Conservation (phyloP, 345 rosid genomes). For the Sisymbrium irio region DNA sequence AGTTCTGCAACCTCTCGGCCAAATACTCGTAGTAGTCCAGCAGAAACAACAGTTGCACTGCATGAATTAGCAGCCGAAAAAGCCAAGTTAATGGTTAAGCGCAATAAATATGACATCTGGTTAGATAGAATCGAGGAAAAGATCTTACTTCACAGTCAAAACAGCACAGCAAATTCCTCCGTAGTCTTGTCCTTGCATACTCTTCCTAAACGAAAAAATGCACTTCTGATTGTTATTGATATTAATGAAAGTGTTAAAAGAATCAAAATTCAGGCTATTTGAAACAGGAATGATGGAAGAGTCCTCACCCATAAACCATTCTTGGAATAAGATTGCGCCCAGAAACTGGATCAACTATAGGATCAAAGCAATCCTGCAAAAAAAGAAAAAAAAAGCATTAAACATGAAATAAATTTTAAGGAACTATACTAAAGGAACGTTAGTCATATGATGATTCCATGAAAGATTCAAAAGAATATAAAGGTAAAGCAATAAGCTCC, state of each 20-base stretch:
- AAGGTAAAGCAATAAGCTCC: neutral
- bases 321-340: constrained; percentile 85
- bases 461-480: constrained; percentile 11
- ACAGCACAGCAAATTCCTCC: constrained; percentile 92
- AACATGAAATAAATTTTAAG: neutral
- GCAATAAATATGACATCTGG: neutral
- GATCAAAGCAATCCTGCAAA: constrained; percentile 80
- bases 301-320: constrained; percentile 88
- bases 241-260: neutral
- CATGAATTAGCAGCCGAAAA: constrained; percentile 16
- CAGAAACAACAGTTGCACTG: constrained; percentile 79
- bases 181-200: constrained; percentile 72
- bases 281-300: constrained; percentile 9
- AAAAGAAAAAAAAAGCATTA: neutral
- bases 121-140: neutral
- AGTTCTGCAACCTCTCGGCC: constrained; percentile 91
- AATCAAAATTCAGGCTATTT: constrained; percentile 6
- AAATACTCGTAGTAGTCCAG: constrained; percentile 76
- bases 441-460: neutral
- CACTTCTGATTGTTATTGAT: neutral
- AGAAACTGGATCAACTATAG: constrained; percentile 71
- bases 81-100: constrained; percentile 10
- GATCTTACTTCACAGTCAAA: constrained; percentile 77
- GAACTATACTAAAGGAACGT: neutral
- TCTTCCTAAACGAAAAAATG: constrained; percentile 45